Evolutionary conservation across 169 alveolate genomes (phyloP).

Genomic region (Cryptosporidium muris): DNA sequence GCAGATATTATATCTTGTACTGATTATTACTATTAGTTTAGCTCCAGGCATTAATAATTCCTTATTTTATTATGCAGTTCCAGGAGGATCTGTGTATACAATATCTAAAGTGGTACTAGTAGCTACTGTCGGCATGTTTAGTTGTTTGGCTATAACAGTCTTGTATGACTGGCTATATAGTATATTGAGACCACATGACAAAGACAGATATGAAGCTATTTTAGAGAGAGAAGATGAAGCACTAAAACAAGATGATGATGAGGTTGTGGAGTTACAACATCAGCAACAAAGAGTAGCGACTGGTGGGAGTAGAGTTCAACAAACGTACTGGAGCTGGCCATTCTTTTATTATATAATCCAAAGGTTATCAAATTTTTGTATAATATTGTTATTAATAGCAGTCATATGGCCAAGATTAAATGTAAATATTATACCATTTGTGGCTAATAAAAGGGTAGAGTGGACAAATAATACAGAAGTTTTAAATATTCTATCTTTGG

Average conservation of each 20-base stretch:
- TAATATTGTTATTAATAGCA: conserved; percentile 20
- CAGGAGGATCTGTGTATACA: conserved; percentile 58
- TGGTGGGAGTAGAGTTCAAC: conserved; percentile 38
- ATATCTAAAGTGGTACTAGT: neutral
- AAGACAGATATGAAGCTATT: neutral
- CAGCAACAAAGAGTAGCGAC: conserved; percentile 53
- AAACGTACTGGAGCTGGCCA: conserved; percentile 22
- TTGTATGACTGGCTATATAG: conserved; percentile 13
- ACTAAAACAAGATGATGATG: conserved; percentile 29
- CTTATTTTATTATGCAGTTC: conserved; percentile 26
- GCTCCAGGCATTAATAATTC: conserved; percentile 1
- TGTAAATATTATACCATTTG: conserved; percentile 15
- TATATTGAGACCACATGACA: conserved; percentile 17
- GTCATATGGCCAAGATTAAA: conserved; percentile 46
- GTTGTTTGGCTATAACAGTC: conserved; percentile 13
- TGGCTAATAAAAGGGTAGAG: conserved; percentile 4
- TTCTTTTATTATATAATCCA: conserved; percentile 22
- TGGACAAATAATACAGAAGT: conserved; percentile 4
- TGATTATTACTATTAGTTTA: neutral
- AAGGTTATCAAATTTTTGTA: conserved; percentile 52
- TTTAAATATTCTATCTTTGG: conserved; percentile 8
- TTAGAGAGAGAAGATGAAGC: conserved; percentile 2
- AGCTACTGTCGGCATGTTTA: conserved; percentile 22
- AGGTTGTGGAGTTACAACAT: conserved; percentile 28
- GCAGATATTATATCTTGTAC: conserved; percentile 14